Percentiles rank a stretch among this genome's conserved stretches.
Conservation (phyloP, 2,329 filamentous ascomycete species). For the Ustulina deusta region DNA sequence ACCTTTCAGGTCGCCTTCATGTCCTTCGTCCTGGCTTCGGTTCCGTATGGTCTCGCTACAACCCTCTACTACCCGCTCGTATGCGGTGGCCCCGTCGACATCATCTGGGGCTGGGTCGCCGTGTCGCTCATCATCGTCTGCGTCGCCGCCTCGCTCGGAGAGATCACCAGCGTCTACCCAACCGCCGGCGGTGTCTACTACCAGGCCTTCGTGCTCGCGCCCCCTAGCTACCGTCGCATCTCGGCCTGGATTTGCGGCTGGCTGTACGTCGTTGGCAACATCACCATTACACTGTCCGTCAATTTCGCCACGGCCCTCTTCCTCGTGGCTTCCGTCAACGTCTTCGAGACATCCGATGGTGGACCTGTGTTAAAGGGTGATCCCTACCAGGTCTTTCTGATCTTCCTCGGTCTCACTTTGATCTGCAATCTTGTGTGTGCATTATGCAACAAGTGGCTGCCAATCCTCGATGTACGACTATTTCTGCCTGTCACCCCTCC, state of each 20-base stretch:
- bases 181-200: constrained; percentile 85
- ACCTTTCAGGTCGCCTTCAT: constrained; percentile 79
- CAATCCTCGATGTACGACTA: constrained; percentile 74
- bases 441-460: constrained; percentile 75
- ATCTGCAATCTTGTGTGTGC: constrained; percentile 74
- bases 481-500: neutral
- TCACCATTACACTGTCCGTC: constrained; percentile 85
- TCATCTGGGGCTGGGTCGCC: constrained; percentile 79
- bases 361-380: constrained; percentile 60
- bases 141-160: constrained; percentile 76
- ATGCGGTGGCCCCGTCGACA: constrained; percentile 74
- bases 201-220: constrained; percentile 80
- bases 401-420: constrained; percentile 77
- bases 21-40: constrained; percentile 80
- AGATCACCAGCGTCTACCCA: constrained; percentile 81
- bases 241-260: constrained; percentile 80
- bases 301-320: constrained; percentile 82
- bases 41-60: constrained; percentile 79
- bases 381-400: constrained; percentile 75
- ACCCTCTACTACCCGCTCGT: constrained; percentile 75
- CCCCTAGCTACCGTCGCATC: constrained; percentile 69
- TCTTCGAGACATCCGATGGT: constrained; percentile 62
- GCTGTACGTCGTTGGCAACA: constrained; percentile 82
- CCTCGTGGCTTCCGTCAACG: constrained; percentile 66
- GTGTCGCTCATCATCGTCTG: constrained; percentile 78